A percentile compares a stretch with the other conserved stretches of the same genome.
phyloP scores from a whole-genome alignment of 805 yeast species.

The Monosporozyma siamensis region DNA sequence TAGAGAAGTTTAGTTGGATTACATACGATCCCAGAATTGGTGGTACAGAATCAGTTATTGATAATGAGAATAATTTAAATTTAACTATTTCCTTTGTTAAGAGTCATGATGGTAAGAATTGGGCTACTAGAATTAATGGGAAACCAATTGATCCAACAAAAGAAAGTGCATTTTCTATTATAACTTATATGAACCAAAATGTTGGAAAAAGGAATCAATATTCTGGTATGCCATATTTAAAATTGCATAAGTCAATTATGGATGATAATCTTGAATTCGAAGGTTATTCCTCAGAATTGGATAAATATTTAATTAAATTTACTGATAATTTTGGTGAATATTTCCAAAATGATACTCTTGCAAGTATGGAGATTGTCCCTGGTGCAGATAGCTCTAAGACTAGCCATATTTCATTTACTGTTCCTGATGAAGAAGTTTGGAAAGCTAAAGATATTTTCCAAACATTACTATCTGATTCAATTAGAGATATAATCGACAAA shows the following conservation, averaged over 20 bases:
- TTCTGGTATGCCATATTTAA: background rate
- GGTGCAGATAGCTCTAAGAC: constrained; percentile 49
- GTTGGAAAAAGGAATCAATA: constrained; percentile 32
- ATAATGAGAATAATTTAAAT: constrained; percentile 51
- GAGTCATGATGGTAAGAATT: constrained; percentile 55
- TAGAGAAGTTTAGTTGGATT: constrained; percentile 77
- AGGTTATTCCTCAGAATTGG: constrained; percentile 58
- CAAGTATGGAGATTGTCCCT: constrained; percentile 24
- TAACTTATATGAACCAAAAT: constrained; percentile 74
- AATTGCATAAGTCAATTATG: constrained; percentile 11
- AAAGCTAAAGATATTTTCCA: constrained; percentile 65
- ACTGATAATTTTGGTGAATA: constrained; percentile 40
- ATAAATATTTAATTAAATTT: constrained; percentile 52
- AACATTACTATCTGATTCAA: constrained; percentile 59
- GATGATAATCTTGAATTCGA: constrained; percentile 22
- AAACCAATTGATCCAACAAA: constrained; percentile 44
- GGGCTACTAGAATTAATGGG: constrained; percentile 74
- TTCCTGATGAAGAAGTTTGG: constrained; percentile 72
- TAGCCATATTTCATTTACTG: constrained; percentile 57
- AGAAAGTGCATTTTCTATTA: constrained; percentile 48
- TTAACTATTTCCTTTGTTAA: constrained; percentile 71
- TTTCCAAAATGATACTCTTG: constrained; percentile 21
- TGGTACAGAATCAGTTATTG: constrained; percentile 69
- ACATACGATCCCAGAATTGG: constrained; percentile 81
- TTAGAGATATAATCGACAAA: constrained; percentile 34